phyloP scores from a whole-genome alignment of 345 rosid genomes.

The Arabidopsis arenosa region DNA sequence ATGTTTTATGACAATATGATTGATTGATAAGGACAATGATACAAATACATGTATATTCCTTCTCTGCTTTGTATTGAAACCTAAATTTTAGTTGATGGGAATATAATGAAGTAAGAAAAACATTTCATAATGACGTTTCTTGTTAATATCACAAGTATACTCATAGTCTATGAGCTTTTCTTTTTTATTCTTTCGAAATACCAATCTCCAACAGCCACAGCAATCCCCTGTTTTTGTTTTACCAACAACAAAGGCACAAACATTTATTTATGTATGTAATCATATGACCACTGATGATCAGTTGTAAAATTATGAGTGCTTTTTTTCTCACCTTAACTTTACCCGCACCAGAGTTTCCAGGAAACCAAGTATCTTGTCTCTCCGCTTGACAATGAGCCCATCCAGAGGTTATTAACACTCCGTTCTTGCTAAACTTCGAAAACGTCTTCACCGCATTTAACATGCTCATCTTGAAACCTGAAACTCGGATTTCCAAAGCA shows the following conservation, averaged over 20 bases:
- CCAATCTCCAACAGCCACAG: conserved; percentile 91
- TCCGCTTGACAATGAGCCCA: conserved; percentile 44
- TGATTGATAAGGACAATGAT: not conserved
- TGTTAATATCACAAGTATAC: conserved; percentile 59
- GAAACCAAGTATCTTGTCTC: conserved; percentile 37
- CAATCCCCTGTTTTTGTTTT: conserved; percentile 62
- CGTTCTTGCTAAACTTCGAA: conserved; percentile 28
- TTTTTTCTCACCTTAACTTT: conserved; percentile 22
- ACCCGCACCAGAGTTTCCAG: conserved; percentile 15
- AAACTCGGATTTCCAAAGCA: conserved; percentile 11
- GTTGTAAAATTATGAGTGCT: not conserved
- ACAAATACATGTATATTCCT: not conserved
- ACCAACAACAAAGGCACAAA: conserved; percentile 15
- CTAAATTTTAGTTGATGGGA: not conserved
- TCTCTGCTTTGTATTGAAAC: conserved; percentile 10
- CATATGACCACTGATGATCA: not conserved
- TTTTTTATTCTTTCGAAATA: conserved; percentile 60
- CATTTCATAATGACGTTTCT: conserved; percentile 1
- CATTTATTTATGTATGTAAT: not conserved
- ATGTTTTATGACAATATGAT: not conserved
- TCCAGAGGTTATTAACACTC: conserved; percentile 11
- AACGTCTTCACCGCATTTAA: conserved; percentile 30
- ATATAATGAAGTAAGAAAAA: not conserved
- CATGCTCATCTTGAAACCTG: conserved; percentile 40
- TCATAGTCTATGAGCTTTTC: conserved; percentile 67